phyloP scores from a whole-genome alignment of 2,329 filamentous ascomycete genomes.

The Fusarium temperatum region DNA sequence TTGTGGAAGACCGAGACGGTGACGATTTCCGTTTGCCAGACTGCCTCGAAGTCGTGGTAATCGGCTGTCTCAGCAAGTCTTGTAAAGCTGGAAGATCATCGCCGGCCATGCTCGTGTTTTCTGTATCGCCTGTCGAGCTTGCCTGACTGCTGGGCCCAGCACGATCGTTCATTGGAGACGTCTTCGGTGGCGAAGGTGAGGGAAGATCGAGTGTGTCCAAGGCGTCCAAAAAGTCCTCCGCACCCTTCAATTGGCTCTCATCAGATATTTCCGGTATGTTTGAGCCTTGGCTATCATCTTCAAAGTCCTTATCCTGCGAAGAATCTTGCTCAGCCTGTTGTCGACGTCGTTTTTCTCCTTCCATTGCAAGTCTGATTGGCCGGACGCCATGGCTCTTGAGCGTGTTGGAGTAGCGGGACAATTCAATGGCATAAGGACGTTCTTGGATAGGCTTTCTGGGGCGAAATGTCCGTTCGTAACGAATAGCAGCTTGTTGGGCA shows the following conservation, averaged over 20 bases:
- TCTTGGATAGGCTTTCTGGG: slow-evolving; percentile 69
- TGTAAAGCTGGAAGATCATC: slow-evolving; percentile 51
- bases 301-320: slow-evolving; percentile 59
- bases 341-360: slow-evolving; percentile 39
- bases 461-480: slow-evolving; percentile 60
- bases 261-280: slow-evolving; percentile 44
- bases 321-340: slow-evolving; percentile 59
- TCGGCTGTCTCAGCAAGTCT: slow-evolving; percentile 44
- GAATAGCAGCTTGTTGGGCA: slow-evolving; percentile 42
- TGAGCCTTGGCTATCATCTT: slow-evolving; percentile 60
- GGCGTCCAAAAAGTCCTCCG: slow-evolving; percentile 27
- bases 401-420: slow-evolving; percentile 61
- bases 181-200: slow-evolving; percentile 45
- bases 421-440: slow-evolving; percentile 67
- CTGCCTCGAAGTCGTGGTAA: slow-evolving; percentile 17
- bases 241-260: slow-evolving; percentile 47
- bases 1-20: slow-evolving; percentile 39
- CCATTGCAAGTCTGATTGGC: slow-evolving; percentile 56
- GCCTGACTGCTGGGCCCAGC: slow-evolving; percentile 46
- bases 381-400: slow-evolving; percentile 65
- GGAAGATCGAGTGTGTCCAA: slow-evolving; percentile 34
- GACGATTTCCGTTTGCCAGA: slow-evolving; percentile 37
- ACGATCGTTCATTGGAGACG: slow-evolving; percentile 38
- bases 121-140: slow-evolving; percentile 49
- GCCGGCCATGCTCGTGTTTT: slow-evolving; percentile 49